Evolutionary conservation across 495 filamentous ascomycete species (phyloP).

Genomic region (Poronia punctata): DNA sequence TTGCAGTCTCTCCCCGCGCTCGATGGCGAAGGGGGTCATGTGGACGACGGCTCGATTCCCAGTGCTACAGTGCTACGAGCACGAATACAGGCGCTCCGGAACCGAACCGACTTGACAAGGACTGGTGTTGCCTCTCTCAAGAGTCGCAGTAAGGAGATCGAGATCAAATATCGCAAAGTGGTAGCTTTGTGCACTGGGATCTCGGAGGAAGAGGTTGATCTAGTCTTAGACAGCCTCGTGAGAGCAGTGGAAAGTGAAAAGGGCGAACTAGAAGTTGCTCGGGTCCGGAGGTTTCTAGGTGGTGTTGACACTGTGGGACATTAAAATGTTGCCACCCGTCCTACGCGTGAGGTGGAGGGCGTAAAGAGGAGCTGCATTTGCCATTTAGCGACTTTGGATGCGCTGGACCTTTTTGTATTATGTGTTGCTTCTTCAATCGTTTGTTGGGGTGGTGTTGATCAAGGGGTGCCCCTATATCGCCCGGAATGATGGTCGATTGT

Average conservation of each 20-base stretch:
- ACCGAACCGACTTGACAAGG: conserved; percentile 51
- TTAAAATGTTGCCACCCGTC: too few species aligned
- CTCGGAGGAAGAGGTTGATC: conserved; percentile 56
- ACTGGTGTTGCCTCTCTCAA: conserved; percentile 51
- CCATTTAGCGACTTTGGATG: too few species aligned
- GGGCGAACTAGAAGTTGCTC: conserved; percentile 57
- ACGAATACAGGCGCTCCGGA: conserved; percentile 41
- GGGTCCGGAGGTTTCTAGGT: conserved; percentile 65
- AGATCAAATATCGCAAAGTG: conserved; percentile 62
- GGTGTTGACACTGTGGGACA: conserved; percentile 52
- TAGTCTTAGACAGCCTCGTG: conserved; percentile 52
- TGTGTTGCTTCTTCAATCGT: neutral
- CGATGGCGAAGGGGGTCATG: conserved; percentile 4
- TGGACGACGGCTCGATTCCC: conserved; percentile 24
- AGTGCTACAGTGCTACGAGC: conserved; percentile 33
- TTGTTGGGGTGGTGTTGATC: too few species aligned
- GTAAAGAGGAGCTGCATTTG: too few species aligned
- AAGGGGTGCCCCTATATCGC: too few species aligned
- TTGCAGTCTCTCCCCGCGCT: conserved; percentile 13
- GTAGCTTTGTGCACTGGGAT: conserved; percentile 64
- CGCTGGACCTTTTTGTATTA: neutral
- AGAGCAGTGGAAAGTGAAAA: conserved; percentile 69
- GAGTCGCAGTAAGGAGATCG: conserved; percentile 56
- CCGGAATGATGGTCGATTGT: too few species aligned
- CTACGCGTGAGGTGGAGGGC: too few species aligned